Conservation (phyloP, 495 filamentous ascomycete genomes). For the Cercophora sp. region DNA sequence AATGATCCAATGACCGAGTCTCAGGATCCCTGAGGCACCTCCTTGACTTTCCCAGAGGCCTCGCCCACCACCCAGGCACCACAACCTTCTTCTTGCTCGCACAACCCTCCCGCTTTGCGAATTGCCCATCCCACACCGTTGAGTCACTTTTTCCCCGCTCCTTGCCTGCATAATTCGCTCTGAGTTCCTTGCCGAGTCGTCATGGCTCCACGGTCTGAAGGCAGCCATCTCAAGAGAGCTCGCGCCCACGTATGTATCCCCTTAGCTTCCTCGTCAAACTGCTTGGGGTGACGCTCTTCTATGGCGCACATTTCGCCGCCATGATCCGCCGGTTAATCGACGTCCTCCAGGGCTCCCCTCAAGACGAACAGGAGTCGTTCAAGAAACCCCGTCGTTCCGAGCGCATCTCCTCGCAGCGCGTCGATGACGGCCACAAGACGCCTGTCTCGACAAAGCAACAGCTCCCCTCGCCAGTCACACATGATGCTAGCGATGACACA, state of each 20-base stretch:
- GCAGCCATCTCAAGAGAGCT: constrained; percentile 53
- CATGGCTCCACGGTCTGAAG: constrained; percentile 54
- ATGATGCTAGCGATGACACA: constrained; percentile 56
- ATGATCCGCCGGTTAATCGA: constrained; percentile 30
- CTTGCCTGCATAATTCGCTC: too few relatives aligned
- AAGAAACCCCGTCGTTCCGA: constrained; percentile 69
- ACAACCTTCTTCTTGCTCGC: constrained; percentile 5
- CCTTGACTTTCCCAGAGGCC: constrained; percentile 1
- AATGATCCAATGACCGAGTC: neutral
- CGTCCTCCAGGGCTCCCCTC: constrained; percentile 40
- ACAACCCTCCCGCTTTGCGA: constrained; percentile 9
- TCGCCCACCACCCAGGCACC: constrained; percentile 10
- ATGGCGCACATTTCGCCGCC: constrained; percentile 22
- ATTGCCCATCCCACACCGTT: constrained; percentile 5
- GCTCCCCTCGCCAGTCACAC: constrained; percentile 79
- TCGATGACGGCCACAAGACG: constrained; percentile 47
- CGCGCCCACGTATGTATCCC: constrained; percentile 37
- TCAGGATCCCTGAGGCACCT: neutral
- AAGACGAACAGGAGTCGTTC: constrained; percentile 40
- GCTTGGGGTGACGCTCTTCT: neutral
- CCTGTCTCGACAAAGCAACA: constrained; percentile 61
- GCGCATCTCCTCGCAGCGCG: constrained; percentile 49
- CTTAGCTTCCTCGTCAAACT: constrained; percentile 1
- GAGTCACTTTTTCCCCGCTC: constrained; percentile 3
- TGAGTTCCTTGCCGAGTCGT: too few relatives aligned